Base-by-base conservation (phyloP, 768 basidiomycete genomes). In the Pisolithus marmoratus region DNA sequence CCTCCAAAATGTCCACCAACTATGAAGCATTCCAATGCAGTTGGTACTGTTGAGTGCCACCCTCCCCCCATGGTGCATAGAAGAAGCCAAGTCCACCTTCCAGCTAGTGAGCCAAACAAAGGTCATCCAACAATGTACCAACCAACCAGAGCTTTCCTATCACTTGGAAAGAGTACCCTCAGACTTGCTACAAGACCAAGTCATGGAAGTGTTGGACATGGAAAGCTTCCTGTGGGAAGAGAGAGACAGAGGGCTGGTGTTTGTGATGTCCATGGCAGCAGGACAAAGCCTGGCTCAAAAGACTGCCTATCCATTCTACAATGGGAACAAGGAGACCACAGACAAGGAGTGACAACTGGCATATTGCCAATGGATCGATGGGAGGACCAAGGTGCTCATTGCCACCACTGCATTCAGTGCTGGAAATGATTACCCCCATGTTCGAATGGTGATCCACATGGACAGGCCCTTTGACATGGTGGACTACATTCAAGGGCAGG, bases 381-480 rank as follows among this genome's bases (percentile, higher is more conserved):
- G 62, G 0, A 9, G 26, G 1, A 3, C 34, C 4, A 22, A 8
- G 0, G 43, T 52, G 0, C 40, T 68, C 4, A 48, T 65, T 7
- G 50, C 52, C 8, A 67, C 63, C 3, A 59, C 52, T 2, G 61
- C 63, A 1, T 57, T 69, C 46, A 58, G 56, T 1, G 58, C 58
- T 0, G 65, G 67, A 0, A 62, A 63, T 24, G 64, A 66, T 41
- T 60, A 61, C 41, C 27, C 59, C 0, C 47, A 52, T 11, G 58
- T 63, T 5, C 49, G 56, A 5, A 40, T 61, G 1, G 55, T 60
- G 0, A 51, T 63, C 2, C 62, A 64, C 45, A 23, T 42, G 7
- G 54, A 55, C 1, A 54, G 46, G 0, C 64, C 64, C 0, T 54
- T 49, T 14, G 59, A 64, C 27, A 58, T 62, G 55, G 43, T 51